Base-by-base conservation (phyloP, 768 basidiomycete species). In the Boletus speciosus region DNA sequence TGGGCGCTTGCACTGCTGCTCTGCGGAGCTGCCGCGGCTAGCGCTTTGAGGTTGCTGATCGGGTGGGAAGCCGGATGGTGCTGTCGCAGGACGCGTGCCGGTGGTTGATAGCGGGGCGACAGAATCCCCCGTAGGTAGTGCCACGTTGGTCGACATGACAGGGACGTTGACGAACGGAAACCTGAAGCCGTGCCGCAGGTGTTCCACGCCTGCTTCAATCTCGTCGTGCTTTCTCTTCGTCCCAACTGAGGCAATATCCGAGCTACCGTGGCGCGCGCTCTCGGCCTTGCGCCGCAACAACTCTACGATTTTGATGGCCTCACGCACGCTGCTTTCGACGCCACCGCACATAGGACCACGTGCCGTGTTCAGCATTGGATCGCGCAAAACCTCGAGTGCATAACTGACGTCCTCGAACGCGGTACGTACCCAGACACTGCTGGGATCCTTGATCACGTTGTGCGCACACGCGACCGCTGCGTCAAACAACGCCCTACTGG, bases 401-500 rank as follows among this genome's bases (percentile, higher is more conserved):
- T 66, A 63, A n/a, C 61, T 60, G 25, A 81, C 65, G 55, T 78
- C 77, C 49, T 79, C 76, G 51, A 78, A 62, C 43, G 82, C 82
- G 8, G 75, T 75, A 8, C 66, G 64, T 0, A 79, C 78, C 61
- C 78, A 78, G 35, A 82, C 70, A 29, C 73, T 73, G 23, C 57
- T 64, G 0, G 82, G 81, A 50, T 81, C 77, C 62, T 76, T 76
- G 49, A 88, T 74, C 51, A 79, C 80, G 8, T 82, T 78, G 62
- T 85, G 80, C 8, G 84, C 84, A 57, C 83, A 85, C 14, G 82
- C 74, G 19, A 87, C 78, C 5, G 81, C 78, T 0, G 90, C 83
- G 57, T 88, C 85, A 61, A 86, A 82, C 19, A 91, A 67, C 14
- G 81, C 73, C 55, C 84, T 78, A 15, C 79, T 77, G 47, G 86